Percentiles rank a stretch among this genome's conserved stretches.
These are phyloP conservation scores for Globisporangium spinosum DNA, from an alignment of 352 stramenopile species.

Conservation along the genomic window DNA sequence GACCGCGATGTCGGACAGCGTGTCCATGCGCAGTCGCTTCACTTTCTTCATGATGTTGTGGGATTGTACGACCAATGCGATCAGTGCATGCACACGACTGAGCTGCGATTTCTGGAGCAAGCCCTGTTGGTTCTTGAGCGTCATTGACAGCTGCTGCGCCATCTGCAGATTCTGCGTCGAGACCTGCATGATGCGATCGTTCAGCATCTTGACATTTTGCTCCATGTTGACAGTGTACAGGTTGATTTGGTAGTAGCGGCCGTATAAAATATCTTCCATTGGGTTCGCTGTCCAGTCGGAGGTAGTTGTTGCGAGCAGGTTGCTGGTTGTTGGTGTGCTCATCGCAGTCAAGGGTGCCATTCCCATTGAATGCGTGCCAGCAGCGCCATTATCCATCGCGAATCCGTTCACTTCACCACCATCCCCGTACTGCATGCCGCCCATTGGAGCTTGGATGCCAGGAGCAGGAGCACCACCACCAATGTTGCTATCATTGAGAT, in stretches of 20 bases:
- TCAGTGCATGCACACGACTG: constrained; percentile 34
- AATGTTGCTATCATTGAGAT: neutral
- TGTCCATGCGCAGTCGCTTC: constrained; percentile 40
- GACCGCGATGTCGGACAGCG: constrained; percentile 60
- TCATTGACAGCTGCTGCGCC: constrained; percentile 25
- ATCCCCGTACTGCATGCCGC: neutral
- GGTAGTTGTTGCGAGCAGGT: constrained; percentile 23
- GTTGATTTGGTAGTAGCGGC: constrained; percentile 49
- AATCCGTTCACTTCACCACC: constrained; percentile 6
- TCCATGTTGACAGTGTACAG: constrained; percentile 40
- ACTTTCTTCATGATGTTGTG: constrained; percentile 49
- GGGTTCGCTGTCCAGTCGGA: constrained; percentile 38
- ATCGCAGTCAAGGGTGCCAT: neutral
- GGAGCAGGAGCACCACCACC: neutral
- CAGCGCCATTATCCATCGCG: neutral
- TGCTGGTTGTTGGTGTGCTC: constrained; percentile 3
- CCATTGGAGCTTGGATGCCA: neutral
- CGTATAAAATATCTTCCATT: constrained; percentile 51
- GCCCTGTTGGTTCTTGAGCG: constrained; percentile 27
- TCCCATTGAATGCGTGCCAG: neutral
- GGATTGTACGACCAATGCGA: constrained; percentile 58
- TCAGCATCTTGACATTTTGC: constrained; percentile 34
- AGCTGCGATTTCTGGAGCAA: constrained; percentile 28
- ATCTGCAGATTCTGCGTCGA: constrained; percentile 43
- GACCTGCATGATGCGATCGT: constrained; percentile 38